phyloP scores from a whole-genome alignment of 2,329 filamentous ascomycete genomes.

The Neofusicoccum umdonicola region DNA sequence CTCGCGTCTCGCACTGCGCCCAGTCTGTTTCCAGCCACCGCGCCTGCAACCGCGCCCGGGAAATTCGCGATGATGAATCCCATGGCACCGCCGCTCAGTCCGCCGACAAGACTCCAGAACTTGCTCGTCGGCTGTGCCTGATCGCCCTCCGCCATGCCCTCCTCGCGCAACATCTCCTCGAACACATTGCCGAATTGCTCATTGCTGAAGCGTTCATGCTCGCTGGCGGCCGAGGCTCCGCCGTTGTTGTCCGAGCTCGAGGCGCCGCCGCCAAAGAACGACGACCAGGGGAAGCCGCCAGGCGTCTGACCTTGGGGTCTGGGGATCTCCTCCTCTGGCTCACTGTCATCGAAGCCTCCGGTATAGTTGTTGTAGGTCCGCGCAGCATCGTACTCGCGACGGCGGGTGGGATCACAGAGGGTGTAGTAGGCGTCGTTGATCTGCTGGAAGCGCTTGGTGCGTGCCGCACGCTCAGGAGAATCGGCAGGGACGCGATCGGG shows the following conservation, averaged over 20 bases:
- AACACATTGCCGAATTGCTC: constrained; percentile 78
- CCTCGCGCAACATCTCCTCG: constrained; percentile 54
- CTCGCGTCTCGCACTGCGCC: constrained; percentile 84
- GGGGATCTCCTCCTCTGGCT: constrained; percentile 53
- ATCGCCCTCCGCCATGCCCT: constrained; percentile 67
- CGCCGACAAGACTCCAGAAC: constrained; percentile 87
- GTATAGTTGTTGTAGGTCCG: constrained; percentile 54
- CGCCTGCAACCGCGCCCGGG: constrained; percentile 82
- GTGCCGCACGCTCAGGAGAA: constrained; percentile 75
- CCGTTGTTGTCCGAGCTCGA: constrained; percentile 10
- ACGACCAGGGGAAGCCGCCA: constrained; percentile 72
- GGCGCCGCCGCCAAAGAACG: constrained; percentile 54
- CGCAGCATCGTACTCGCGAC: constrained; percentile 80
- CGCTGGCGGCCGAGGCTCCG: constrained; percentile 41
- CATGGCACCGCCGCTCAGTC: constrained; percentile 80
- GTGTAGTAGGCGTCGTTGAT: constrained; percentile 94
- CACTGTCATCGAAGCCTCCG: constrained; percentile 42
- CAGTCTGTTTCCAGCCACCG: constrained; percentile 88
- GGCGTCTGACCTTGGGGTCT: constrained; percentile 17
- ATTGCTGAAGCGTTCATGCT: constrained; percentile 59
- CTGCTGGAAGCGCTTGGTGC: constrained; percentile 85
- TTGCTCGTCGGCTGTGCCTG: constrained; percentile 62
- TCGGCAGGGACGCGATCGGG: constrained; percentile 83
- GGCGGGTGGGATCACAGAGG: constrained; percentile 73
- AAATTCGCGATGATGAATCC: constrained; percentile 96